These are phyloP conservation scores for Sanghuangporus weigelae DNA, from an alignment of 1,284 basidiomycete species.

Conservation along the genomic window DNA sequence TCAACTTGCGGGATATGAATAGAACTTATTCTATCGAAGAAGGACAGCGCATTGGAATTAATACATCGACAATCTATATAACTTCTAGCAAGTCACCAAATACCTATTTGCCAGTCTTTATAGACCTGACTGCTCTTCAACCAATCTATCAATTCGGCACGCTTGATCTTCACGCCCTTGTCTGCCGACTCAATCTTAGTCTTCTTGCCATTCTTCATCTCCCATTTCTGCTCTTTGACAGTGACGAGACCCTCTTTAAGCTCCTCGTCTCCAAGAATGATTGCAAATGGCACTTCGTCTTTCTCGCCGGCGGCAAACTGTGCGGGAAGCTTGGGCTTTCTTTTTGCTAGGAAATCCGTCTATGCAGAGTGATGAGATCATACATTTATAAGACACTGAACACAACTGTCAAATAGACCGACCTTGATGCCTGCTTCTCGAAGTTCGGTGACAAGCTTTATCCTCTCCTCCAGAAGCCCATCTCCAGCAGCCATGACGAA, in stretches of 20 bases:
- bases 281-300: conserved; percentile 88
- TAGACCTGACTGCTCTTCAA: conserved; percentile 29
- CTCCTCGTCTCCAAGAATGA: conserved; percentile 88
- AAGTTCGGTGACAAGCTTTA: conserved; percentile 78
- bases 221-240: conserved; percentile 91
- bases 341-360: conserved; percentile 93
- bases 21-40: background rate
- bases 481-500: conserved; percentile 94
- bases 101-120: conserved; percentile 14
- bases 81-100: conserved; percentile 4
- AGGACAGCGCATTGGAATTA: background rate
- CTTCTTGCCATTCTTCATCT: conserved; percentile 68
- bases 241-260: conserved; percentile 78
- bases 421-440: conserved; percentile 90
- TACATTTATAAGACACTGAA: background rate
- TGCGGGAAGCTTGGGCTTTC: conserved; percentile 79
- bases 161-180: conserved; percentile 49
- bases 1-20: background rate
- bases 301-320: conserved; percentile 93
- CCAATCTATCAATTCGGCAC: conserved; percentile 69
- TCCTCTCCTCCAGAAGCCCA: conserved; percentile 83
- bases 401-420: conserved; percentile 19
- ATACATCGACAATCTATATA: background rate
- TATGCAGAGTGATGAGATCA: conserved; percentile 26
- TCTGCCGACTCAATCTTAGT: conserved; percentile 61